phyloP scores from a whole-genome alignment of 1,284 basidiomycete genomes.

The Lignosus rhinocerotis region DNA sequence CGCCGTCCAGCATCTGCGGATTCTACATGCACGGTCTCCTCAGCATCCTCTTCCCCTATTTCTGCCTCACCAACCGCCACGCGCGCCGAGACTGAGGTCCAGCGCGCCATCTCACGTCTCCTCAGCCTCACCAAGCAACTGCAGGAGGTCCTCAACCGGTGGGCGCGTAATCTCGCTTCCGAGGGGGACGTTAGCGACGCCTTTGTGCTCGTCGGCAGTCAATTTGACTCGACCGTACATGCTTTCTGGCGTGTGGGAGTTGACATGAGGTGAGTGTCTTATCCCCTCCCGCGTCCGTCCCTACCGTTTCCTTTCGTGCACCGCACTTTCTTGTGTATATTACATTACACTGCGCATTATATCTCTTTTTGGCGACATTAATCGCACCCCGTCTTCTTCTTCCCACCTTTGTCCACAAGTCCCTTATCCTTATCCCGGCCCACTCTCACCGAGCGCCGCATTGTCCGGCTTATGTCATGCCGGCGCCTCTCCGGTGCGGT shows the following conservation, averaged over 20 bases:
- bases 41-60: conserved; percentile 13
- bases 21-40: conserved; percentile 22
- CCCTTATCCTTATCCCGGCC: background rate
- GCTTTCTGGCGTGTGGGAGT: conserved; percentile 83
- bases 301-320: background rate
- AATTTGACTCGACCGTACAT: conserved; percentile 83
- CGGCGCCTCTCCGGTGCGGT: conserved; percentile 16
- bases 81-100: conserved; percentile 43
- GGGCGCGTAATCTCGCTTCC: conserved; percentile 67
- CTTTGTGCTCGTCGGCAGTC: conserved; percentile 91
- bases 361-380: background rate
- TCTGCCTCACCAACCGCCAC: conserved; percentile 14
- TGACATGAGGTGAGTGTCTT: conserved; percentile 69
- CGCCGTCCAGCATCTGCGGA: conserved; percentile 21
- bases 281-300: conserved; percentile 8
- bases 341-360: background rate
- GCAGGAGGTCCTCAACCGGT: conserved; percentile 77
- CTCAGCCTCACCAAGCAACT: conserved; percentile 87
- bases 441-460: conserved; percentile 6
- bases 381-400: background rate
- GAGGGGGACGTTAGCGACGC: conserved; percentile 88
- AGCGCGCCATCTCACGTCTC: conserved; percentile 77
- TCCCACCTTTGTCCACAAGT: background rate
- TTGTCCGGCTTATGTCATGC: conserved; percentile 8
- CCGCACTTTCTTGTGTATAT: conserved; percentile 5